phyloP scores from a whole-genome alignment of 2,329 filamentous ascomycete species.

The Ophiostoma ips region DNA sequence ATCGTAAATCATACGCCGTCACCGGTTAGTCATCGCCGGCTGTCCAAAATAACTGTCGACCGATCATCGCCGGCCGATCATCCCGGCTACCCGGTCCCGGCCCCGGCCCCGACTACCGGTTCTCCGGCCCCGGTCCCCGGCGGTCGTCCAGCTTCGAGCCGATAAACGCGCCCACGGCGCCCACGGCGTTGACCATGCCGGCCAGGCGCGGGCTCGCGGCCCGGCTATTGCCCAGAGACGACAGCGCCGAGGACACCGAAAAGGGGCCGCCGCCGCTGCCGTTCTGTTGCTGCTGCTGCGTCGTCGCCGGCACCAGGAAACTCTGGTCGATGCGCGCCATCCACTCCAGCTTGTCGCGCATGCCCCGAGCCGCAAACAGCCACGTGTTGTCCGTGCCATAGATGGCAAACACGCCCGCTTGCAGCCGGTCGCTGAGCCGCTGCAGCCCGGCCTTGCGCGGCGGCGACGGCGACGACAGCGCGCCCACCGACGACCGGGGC shows the following conservation, averaged over 20 bases:
- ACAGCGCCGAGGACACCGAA: conserved; percentile 13
- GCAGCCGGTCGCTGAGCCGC: conserved; percentile 42
- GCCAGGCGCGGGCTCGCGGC: conserved; percentile 22
- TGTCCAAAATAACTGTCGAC: too few relatives aligned
- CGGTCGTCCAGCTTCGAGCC: conserved; percentile 4
- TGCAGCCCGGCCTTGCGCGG: conserved; percentile 31
- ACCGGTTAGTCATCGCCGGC: too few relatives aligned
- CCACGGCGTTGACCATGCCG: conserved; percentile 3
- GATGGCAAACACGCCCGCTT: conserved; percentile 75
- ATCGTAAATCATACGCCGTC: background rate
- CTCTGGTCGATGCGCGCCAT: conserved; percentile 89
- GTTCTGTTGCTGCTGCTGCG: conserved; percentile 27
- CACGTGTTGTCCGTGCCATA: conserved; percentile 93
- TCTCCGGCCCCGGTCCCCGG: background rate
- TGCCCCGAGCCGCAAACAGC: conserved; percentile 78
- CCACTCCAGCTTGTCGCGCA: conserved; percentile 93
- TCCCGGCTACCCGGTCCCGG: too few relatives aligned
- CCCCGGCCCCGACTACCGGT: too few relatives aligned
- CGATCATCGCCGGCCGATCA: too few relatives aligned
- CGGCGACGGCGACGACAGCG: conserved; percentile 1
- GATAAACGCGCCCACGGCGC: conserved; percentile 4
- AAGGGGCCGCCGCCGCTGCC: conserved; percentile 16
- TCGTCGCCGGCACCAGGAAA: conserved; percentile 24
- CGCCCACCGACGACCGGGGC: background rate
- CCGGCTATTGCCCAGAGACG: conserved; percentile 30